phyloP scores from a whole-genome alignment of 2,329 filamentous ascomycete species.

The Phoma sp. region DNA sequence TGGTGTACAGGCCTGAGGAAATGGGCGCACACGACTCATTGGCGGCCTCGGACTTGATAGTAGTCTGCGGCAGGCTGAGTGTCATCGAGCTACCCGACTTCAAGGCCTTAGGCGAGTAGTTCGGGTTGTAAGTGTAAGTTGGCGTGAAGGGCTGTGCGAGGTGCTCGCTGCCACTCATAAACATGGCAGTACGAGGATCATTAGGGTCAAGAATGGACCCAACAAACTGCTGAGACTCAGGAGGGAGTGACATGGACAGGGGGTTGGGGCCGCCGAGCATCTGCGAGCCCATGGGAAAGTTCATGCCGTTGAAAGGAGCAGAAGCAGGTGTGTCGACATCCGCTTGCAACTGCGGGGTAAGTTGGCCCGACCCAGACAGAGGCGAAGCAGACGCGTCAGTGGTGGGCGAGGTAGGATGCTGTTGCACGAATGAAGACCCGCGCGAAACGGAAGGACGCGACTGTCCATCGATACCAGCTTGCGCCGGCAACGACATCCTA shows the following conservation, averaged over 20 bases:
- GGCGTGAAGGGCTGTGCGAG: conserved; percentile 48
- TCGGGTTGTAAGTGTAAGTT: conserved; percentile 56
- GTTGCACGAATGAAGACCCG: conserved; percentile 22
- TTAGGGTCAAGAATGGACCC: conserved; percentile 54
- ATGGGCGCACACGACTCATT: conserved; percentile 27
- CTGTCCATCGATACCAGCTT: conserved; percentile 25
- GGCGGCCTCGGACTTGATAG: conserved; percentile 27
- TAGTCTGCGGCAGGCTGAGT: conserved; percentile 46
- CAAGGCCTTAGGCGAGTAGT: conserved; percentile 42
- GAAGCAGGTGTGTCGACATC: conserved; percentile 31
- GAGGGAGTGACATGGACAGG: conserved; percentile 58
- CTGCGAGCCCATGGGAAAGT: conserved; percentile 37
- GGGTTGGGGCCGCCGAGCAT: conserved; percentile 49
- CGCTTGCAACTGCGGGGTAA: conserved; percentile 28
- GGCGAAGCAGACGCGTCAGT: conserved; percentile 23
- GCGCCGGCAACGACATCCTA: conserved; percentile 54
- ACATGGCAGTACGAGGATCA: conserved; percentile 53
- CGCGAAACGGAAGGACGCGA: conserved; percentile 28
- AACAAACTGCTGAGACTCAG: conserved; percentile 61
- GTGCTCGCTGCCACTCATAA: conserved; percentile 55
- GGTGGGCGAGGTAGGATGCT: conserved; percentile 35
- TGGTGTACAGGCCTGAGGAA: conserved; percentile 31
- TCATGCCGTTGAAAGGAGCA: conserved; percentile 27
- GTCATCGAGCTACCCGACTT: conserved; percentile 19
- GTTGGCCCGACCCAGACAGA: conserved; percentile 28